Conservation (phyloP, 352 stramenopile genomes). For the Phytophthora pluvialis region DNA sequence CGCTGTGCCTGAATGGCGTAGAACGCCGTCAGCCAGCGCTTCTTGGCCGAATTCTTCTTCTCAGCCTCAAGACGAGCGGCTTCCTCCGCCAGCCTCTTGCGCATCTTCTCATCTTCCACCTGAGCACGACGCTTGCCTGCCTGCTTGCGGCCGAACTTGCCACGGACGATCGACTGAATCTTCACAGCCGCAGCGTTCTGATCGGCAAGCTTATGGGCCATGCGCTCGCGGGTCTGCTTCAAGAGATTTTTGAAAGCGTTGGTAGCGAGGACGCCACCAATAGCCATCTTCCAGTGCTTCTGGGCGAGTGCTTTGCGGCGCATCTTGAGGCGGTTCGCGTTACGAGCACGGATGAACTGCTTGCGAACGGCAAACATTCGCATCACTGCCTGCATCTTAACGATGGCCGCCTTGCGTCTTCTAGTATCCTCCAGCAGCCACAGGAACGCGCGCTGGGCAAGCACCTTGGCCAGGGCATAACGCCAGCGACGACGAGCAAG, state of each 20-base stretch:
- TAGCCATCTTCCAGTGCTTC: constrained; percentile 77
- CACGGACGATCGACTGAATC: constrained; percentile 87
- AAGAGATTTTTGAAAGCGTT: constrained; percentile 81
- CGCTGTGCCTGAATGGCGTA: constrained; percentile 76
- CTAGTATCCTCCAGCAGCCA: constrained; percentile 79
- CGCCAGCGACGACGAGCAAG: constrained; percentile 84
- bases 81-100: constrained; percentile 78
- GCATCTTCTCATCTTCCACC: constrained; percentile 79
- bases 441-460: constrained; percentile 83
- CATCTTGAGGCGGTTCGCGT: constrained; percentile 66
- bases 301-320: constrained; percentile 70
- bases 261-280: constrained; percentile 63
- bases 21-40: constrained; percentile 78
- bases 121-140: constrained; percentile 66
- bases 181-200: constrained; percentile 65
- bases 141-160: constrained; percentile 80
- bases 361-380: constrained; percentile 89
- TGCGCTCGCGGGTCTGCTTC: constrained; percentile 52
- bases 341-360: constrained; percentile 78
- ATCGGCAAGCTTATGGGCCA: constrained; percentile 44
- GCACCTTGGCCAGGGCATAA: constrained; percentile 86
- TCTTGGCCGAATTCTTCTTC: constrained; percentile 83
- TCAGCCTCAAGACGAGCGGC: constrained; percentile 61
- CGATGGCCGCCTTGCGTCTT: constrained; percentile 72
- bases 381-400: constrained; percentile 87